These are phyloP conservation scores for Ilyonectria mors-panacis DNA, from an alignment of 2,329 filamentous ascomycete species.

Conservation along the genomic window DNA sequence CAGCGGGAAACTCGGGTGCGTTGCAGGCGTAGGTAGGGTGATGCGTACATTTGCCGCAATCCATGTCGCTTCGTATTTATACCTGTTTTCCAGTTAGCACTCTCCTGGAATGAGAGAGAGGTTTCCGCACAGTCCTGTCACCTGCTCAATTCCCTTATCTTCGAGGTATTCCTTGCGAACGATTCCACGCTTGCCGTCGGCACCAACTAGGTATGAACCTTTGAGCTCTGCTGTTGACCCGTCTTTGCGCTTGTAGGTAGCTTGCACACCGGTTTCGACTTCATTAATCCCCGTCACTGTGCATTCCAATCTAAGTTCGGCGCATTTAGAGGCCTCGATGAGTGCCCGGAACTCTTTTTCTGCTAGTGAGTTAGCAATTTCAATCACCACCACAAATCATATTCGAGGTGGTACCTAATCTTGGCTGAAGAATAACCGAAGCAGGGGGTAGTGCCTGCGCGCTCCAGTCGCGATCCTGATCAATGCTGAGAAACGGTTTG, in stretches of 20 bases:
- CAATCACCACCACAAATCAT: too few relatives aligned
- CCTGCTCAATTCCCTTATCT: not conserved
- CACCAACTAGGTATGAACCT: constrained; percentile 10
- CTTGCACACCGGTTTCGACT: not conserved
- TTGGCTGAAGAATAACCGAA: not conserved
- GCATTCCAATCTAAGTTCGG: not conserved
- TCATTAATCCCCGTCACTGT: not conserved
- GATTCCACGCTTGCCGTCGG: constrained; percentile 17
- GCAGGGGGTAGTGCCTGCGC: not conserved
- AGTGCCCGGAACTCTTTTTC: not conserved
- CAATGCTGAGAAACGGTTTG: not conserved
- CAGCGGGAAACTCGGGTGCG: constrained; percentile 14
- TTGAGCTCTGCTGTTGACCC: not conserved
- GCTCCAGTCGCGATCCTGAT: not conserved
- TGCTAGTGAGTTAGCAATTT: not conserved
- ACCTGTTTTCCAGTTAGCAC: not conserved
- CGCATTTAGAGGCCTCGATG: not conserved
- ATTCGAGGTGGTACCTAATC: not conserved
- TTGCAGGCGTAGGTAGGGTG: not conserved
- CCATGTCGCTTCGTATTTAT: constrained; percentile 19
- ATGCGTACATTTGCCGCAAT: not conserved
- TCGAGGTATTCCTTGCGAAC: constrained; percentile 20
- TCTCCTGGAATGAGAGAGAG: not conserved
- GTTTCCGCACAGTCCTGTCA: not conserved
- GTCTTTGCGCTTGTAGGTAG: not conserved